These are phyloP conservation scores for Gyromitra esculenta DNA, from an alignment of 2,329 filamentous ascomycete species.

Conservation along the genomic window DNA sequence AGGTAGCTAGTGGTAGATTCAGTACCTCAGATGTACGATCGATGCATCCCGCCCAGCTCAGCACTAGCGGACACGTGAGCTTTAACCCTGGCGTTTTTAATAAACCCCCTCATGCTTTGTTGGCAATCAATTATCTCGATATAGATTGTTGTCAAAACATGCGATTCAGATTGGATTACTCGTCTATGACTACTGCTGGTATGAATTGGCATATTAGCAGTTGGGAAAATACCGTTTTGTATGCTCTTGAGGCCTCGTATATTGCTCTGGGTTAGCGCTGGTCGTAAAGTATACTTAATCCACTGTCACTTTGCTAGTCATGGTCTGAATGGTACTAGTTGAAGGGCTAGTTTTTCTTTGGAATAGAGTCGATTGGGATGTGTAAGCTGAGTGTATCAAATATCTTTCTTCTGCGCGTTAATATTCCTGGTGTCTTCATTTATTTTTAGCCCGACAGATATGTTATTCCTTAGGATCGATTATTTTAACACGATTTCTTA, in stretches of 20 bases:
- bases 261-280: conserved; percentile 17
- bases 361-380: too few relatives aligned
- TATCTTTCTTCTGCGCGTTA: too few relatives aligned
- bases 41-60: not conserved
- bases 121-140: conserved; percentile 15
- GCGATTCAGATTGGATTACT: conserved; percentile 26
- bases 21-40: not conserved
- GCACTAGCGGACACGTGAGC: not conserved
- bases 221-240: not conserved
- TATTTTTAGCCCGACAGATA: too few relatives aligned
- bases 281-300: not conserved
- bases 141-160: conserved; percentile 67
- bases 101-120: not conserved
- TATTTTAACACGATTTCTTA: too few relatives aligned
- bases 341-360: too few relatives aligned
- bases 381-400: too few relatives aligned
- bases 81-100: not conserved
- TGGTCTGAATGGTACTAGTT: too few relatives aligned
- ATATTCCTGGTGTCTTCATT: too few relatives aligned
- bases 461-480: too few relatives aligned
- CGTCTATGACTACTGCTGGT: conserved; percentile 4
- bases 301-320: too few relatives aligned
- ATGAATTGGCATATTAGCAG: conserved; percentile 7
- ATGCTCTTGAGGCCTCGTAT: conserved; percentile 7
- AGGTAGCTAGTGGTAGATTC: not conserved